Base-by-base conservation (phyloP, 331 rosid genomes). In the Phaseolus coccineus region DNA sequence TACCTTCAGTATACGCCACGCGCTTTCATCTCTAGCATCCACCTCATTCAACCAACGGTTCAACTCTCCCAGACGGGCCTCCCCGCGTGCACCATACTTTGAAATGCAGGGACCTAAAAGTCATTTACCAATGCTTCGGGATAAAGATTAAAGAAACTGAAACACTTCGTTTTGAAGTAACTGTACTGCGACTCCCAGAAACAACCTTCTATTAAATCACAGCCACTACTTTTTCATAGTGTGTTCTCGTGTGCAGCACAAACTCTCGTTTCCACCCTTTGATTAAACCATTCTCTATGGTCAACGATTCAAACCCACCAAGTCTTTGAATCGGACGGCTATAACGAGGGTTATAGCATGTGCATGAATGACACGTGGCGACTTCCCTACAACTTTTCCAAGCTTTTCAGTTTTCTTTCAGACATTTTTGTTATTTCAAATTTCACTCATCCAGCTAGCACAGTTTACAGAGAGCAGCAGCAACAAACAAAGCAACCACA, bases 161-260 rank as follows among this genome's bases (percentile, higher is more conserved):
- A 73, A 87, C 91, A 80, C 98, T 91, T 91, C 84, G 77, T 75
- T 87, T 85, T 68, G 86, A 95, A 91, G 98, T 81, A 82, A 95
- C 90, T 84, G 81, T 89, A 28, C 87, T 56, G 86, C 83, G 87
- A 81, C 89, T 84, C 85, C 85, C 77, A 67, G 85, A 56, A 77
- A 57, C 85, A 53, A 81, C 82, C 82, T 25, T 66, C 56, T 72
- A 79, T 77, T 77, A 77, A 63, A 52, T 64, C 53, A 3, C 71
- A 57, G 46, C 85, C 63, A 46, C 66, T 47, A 1, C 16, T 5
- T 31, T 14, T 22, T 30, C 9, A 35, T 52, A 15, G 3, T 22
- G 5, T 80, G 82, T 52, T 5, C 6, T 42, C 69, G 0, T 0
- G 4, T 64, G 3, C 37, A 87, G 28, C 46, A 0, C 51, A 58